A percentile compares a stretch with the other conserved stretches of the same genome.
Conservation (phyloP, 441 rosid genomes). For the Breynia disticha region DNA sequence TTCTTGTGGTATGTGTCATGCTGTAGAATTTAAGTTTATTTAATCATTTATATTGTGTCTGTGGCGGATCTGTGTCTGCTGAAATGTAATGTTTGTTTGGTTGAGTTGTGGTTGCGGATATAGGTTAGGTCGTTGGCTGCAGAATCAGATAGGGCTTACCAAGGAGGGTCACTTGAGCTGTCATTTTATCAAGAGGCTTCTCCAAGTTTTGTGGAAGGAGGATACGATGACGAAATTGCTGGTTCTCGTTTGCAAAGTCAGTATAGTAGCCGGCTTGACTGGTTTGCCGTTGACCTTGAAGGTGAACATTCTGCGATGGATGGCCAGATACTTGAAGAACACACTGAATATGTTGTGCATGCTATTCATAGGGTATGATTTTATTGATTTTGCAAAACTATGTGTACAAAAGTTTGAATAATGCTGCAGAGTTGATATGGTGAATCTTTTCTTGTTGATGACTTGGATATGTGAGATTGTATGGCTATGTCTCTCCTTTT, state of each 20-base stretch:
- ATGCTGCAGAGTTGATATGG: neutral
- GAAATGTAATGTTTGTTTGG: too few species aligned
- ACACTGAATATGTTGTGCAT: slow-evolving; percentile 92
- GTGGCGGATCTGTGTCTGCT: too few species aligned
- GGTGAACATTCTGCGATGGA: slow-evolving; percentile 99
- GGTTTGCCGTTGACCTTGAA: slow-evolving; percentile 99
- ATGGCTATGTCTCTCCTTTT: too few species aligned
- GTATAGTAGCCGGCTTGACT: slow-evolving; percentile 59
- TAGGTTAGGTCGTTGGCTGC: slow-evolving; percentile 96
- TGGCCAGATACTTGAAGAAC: slow-evolving; percentile 92
- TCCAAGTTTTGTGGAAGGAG: slow-evolving; percentile 44
- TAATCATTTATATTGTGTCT: too few species aligned
- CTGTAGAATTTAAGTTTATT: too few species aligned
- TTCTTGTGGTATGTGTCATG: too few species aligned
- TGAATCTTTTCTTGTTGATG: too few species aligned
- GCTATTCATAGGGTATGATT: slow-evolving; percentile 81
- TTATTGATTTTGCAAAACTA: slow-evolving; percentile 9
- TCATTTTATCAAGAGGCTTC: slow-evolving; percentile 68
- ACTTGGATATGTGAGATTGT: too few species aligned
- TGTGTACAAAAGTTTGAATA: neutral
- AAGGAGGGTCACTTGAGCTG: slow-evolving; percentile 74
- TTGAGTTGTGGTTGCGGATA: slow-evolving; percentile 8
- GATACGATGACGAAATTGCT: slow-evolving; percentile 25
- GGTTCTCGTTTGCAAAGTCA: slow-evolving; percentile 51
- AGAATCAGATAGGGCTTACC: slow-evolving; percentile 89